phyloP scores from a whole-genome alignment of 2,329 filamentous ascomycete genomes.

The Xylaria sp. region DNA sequence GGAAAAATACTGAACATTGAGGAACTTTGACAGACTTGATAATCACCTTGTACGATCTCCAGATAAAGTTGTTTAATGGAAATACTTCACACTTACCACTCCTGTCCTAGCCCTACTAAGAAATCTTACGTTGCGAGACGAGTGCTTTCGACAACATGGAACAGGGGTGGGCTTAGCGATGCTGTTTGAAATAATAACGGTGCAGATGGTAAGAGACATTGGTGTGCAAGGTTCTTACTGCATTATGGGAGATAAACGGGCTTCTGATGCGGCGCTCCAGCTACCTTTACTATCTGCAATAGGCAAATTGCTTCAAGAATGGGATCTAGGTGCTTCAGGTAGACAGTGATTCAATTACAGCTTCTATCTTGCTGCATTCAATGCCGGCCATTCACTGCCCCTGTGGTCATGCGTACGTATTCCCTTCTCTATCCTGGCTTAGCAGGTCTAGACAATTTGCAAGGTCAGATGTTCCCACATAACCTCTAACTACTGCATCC shows the following conservation, averaged over 20 bases:
- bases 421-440: neutral
- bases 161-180: neutral
- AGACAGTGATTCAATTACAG: neutral
- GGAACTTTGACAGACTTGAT: neutral
- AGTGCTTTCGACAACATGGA: neutral
- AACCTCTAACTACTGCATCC: neutral
- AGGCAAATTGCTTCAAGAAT: neutral
- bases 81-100: neutral
- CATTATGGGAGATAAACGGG: neutral
- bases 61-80: neutral
- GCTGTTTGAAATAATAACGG: neutral
- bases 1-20: neutral
- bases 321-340: neutral
- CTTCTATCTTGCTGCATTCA: neutral
- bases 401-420: neutral
- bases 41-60: conserved; percentile 16
- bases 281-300: neutral
- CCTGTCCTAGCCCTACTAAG: neutral
- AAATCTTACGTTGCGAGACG: neutral
- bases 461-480: too few species aligned
- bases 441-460: neutral
- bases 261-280: neutral
- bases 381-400: neutral
- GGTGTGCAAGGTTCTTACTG: neutral
- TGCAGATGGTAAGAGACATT: neutral